Conservation (phyloP, 139 green algal genomes). For the Marvania coccoides region DNA sequence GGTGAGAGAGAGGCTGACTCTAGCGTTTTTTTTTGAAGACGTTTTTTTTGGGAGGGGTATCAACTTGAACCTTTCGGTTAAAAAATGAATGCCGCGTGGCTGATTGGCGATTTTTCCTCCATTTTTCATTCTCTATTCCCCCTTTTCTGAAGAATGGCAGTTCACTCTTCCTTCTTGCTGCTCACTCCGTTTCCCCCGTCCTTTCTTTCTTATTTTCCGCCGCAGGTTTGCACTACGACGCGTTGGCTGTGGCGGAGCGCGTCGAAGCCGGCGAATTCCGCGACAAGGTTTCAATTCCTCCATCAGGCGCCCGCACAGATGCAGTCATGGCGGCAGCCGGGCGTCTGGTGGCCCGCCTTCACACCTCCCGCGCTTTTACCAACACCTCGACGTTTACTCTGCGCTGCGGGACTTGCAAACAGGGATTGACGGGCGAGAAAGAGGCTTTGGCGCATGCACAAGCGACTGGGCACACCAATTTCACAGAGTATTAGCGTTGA, state of each 20-base stretch:
- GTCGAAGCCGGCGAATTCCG: constrained; percentile 54
- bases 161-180: not conserved
- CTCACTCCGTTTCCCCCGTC: no score
- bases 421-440: constrained; percentile 71
- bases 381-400: constrained; percentile 84
- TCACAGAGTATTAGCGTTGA: constrained; percentile 28
- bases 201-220: not conserved
- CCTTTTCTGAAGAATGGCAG: not conserved
- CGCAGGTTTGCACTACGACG: constrained; percentile 70
- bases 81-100: no score
- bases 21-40: constrained; percentile 2
- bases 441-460: constrained; percentile 84
- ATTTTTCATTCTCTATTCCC: not conserved
- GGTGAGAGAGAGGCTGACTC: not conserved
- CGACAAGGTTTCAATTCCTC: constrained; percentile 37
- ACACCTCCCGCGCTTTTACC: constrained; percentile 63
- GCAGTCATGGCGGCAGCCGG: constrained; percentile 35
- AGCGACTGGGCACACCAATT: constrained; percentile 66
- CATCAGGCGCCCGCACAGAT: not conserved
- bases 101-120: not conserved
- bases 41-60: not conserved
- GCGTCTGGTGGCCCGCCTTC: constrained; percentile 35
- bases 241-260: constrained; percentile 44
- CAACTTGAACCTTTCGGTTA: no score
- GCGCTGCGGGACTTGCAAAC: constrained; percentile 76